Evolutionary conservation across 169 alveolate genomes (phyloP).

Genomic region (Plasmodium ovale): DNA sequence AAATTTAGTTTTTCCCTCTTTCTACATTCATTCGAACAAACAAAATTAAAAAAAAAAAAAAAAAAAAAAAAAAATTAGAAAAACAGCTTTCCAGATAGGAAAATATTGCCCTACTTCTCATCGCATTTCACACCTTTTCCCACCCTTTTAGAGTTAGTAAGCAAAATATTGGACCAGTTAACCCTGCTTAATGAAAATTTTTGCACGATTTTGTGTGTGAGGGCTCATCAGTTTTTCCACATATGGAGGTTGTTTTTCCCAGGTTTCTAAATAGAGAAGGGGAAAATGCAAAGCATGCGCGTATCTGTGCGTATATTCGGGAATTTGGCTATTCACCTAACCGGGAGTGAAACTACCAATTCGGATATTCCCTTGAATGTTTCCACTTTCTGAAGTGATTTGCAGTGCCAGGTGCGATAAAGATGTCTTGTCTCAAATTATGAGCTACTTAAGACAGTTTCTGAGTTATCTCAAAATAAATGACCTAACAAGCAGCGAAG

Average conservation of each 20-base stretch:
- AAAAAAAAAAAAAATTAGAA: too few relatives aligned
- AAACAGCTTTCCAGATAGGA: too few relatives aligned
- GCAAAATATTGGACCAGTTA: slow-evolving; percentile 23
- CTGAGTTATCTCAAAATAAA: slow-evolving; percentile 44
- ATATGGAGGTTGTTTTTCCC: slow-evolving; percentile 67
- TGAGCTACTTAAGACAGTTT: slow-evolving; percentile 54
- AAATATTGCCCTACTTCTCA: too few relatives aligned
- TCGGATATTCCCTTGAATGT: too few relatives aligned
- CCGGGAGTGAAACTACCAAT: too few relatives aligned
- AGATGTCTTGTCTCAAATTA: slow-evolving; percentile 22
- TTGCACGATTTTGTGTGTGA: slow-evolving; percentile 15
- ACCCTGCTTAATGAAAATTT: slow-evolving; percentile 49
- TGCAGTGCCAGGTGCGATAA: slow-evolving; percentile 32
- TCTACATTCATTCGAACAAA: neutral
- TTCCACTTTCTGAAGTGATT: slow-evolving; percentile 21
- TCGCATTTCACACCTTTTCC: neutral
- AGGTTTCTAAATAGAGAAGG: slow-evolving; percentile 26
- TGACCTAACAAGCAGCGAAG: slow-evolving; percentile 52
- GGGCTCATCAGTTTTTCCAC: slow-evolving; percentile 53
- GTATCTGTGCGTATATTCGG: neutral
- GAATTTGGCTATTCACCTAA: neutral
- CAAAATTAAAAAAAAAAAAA: too few relatives aligned
- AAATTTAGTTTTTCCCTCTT: neutral
- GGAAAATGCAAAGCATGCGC: neutral
- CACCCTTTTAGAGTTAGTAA: slow-evolving; percentile 39